Percentiles rank a stretch among this genome's conserved stretches.
These are phyloP conservation scores for Cordyceps fumosorosea DNA, from an alignment of 2,329 filamentous ascomycete species.

Conservation along the genomic window DNA sequence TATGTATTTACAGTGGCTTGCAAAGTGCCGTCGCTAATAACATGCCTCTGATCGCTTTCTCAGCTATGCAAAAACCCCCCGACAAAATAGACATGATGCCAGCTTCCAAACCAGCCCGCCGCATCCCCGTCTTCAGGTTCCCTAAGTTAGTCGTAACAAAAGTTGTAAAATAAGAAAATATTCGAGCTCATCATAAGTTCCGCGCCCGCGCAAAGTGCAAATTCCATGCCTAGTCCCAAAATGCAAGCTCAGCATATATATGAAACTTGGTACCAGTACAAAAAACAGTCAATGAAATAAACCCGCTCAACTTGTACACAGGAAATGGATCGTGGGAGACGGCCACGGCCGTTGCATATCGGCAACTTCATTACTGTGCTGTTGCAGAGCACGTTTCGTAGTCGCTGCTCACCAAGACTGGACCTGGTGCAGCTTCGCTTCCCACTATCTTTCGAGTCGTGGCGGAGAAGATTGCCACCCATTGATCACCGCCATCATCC, in stretches of 20 bases:
- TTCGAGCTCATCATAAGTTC: conserved; percentile 10
- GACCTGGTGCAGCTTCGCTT: background rate
- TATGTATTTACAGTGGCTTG: conserved; percentile 10
- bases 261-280: conserved; percentile 10
- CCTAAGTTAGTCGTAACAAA: conserved; percentile 8
- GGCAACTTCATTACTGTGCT: conserved; percentile 7
- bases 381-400: conserved; percentile 4
- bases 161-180: conserved; percentile 7
- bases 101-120: background rate
- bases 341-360: conserved; percentile 1
- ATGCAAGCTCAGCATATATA: conserved; percentile 9
- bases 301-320: conserved; percentile 10
- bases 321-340: conserved; percentile 10
- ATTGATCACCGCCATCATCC: conserved; percentile 81
- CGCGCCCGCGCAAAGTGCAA: conserved; percentile 7
- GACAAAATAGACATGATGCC: conserved; percentile 8
- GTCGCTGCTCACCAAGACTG: background rate
- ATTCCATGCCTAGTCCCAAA: conserved; percentile 4
- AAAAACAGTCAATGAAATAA: conserved; percentile 3
- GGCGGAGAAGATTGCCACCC: conserved; percentile 56
- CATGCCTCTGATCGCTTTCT: conserved; percentile 10
- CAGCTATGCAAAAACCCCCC: conserved; percentile 11
- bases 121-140: background rate
- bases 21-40: conserved; percentile 13
- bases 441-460: conserved; percentile 25